Evolutionary conservation across 2,329 filamentous ascomycete genomes (phyloP).

Genomic region (Diplodia corticola): DNA sequence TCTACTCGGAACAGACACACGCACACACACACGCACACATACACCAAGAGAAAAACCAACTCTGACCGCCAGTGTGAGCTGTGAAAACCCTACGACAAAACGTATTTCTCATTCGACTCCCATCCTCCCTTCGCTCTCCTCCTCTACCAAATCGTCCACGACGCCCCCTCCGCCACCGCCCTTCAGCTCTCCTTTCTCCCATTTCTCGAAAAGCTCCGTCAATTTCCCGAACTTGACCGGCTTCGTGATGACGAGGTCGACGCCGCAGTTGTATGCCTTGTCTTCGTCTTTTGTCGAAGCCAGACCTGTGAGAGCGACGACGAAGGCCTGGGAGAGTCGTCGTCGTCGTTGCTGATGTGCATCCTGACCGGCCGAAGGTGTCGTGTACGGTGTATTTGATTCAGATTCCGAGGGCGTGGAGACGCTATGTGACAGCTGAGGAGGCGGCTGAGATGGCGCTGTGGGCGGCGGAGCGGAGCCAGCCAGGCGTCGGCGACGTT

Average conservation of each 20-base stretch:
- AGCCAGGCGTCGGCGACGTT: slow-evolving; percentile 47
- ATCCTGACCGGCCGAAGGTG: not conserved
- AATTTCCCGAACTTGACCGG: slow-evolving; percentile 39
- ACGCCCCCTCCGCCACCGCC: not conserved
- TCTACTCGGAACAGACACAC: not conserved
- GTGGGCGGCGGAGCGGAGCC: slow-evolving; percentile 31
- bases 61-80: not conserved
- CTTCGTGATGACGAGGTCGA: slow-evolving; percentile 58
- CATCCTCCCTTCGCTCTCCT: not conserved
- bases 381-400: slow-evolving; percentile 35
- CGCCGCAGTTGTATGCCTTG: slow-evolving; percentile 54
- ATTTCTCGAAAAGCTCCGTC: slow-evolving; percentile 9
- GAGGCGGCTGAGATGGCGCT: not conserved
- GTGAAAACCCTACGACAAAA: not conserved
- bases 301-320: slow-evolving; percentile 56
- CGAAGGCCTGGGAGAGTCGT: slow-evolving; percentile 23
- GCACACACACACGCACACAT: too few species aligned
- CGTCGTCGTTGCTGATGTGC: not conserved
- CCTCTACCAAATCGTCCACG: not conserved
- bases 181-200: not conserved
- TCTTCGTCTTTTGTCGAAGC: slow-evolving; percentile 51
- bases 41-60: not conserved
- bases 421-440: not conserved
- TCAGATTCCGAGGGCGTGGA: slow-evolving; percentile 2
- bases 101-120: not conserved